A percentile compares a stretch with the other conserved stretches of the same genome.
Conservation (phyloP, 2,329 filamentous ascomycete genomes). For the Xylariales sp. region DNA sequence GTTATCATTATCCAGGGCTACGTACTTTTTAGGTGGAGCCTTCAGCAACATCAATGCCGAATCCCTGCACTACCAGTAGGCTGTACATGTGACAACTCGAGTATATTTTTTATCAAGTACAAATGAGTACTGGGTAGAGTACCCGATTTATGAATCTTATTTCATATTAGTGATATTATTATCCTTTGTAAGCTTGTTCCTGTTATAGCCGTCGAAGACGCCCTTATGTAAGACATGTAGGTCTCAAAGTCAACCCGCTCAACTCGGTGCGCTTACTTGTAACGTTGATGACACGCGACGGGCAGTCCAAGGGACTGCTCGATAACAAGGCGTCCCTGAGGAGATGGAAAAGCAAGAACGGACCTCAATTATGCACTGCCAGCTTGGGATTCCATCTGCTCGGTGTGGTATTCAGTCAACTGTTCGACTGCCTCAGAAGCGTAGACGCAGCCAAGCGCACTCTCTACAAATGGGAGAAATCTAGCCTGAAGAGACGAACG, state of each 20-base stretch:
- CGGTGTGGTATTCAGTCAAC: background rate
- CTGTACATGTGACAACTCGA: no score
- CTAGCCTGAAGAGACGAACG: background rate
- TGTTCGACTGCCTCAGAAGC: background rate
- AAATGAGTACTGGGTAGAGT: no score
- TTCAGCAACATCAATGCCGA: no score
- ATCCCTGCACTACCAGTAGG: no score
- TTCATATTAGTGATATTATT: no score
- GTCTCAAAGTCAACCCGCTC: slow-evolving; percentile 1
- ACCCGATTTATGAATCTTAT: no score
- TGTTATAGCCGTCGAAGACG: background rate
- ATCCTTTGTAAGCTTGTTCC: no score
- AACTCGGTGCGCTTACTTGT: slow-evolving; percentile 2
- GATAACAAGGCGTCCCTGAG: slow-evolving; percentile 1
- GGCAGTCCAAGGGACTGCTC: background rate
- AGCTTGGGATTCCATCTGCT: background rate
- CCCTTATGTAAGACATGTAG: background rate
- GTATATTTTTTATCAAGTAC: no score
- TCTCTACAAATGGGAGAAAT: background rate
- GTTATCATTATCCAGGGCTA: no score
- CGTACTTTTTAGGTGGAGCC: no score
- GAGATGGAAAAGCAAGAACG: slow-evolving; percentile 9
- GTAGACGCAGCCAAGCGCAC: background rate
- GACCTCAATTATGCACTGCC: slow-evolving; percentile 2
- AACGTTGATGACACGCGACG: slow-evolving; percentile 2